A percentile compares a stretch with the other conserved stretches of the same genome.
Evolutionary conservation across 441 rosid species (phyloP).

Genomic region (Brassica hybrid): DNA sequence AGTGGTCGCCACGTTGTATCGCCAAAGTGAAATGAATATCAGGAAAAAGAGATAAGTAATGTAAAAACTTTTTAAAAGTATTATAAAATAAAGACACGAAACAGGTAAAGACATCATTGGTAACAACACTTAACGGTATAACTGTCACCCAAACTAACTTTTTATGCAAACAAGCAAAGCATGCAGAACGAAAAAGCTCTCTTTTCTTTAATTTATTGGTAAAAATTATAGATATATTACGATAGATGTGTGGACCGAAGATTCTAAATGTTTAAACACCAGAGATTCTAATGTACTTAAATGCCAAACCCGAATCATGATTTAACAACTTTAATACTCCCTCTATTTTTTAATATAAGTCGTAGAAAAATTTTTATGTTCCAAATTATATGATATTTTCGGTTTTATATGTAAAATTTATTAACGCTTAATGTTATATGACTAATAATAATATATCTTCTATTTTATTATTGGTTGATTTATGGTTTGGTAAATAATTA

Average conservation of each 20-base stretch:
- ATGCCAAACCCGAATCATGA: background rate
- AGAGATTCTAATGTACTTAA: constrained; percentile 1
- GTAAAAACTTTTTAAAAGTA: constrained; percentile 12
- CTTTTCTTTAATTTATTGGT: constrained; percentile 19
- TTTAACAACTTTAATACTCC: too few relatives aligned
- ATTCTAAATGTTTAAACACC: constrained; percentile 20
- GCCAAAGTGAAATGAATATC: constrained; percentile 14
- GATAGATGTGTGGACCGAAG: constrained; percentile 14
- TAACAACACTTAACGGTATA: constrained; percentile 36
- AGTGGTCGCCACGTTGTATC: constrained; percentile 43
- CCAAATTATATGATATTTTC: too few relatives aligned
- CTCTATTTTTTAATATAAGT: too few relatives aligned
- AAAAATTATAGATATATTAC: background rate
- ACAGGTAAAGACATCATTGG: constrained; percentile 30
- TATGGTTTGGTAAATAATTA: too few relatives aligned
- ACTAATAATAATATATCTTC: too few relatives aligned
- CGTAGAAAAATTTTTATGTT: too few relatives aligned
- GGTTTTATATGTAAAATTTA: too few relatives aligned
- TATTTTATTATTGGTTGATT: too few relatives aligned
- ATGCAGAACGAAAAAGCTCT: constrained; percentile 36
- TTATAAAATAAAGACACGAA: constrained; percentile 6
- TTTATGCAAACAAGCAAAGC: constrained; percentile 38
- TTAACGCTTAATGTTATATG: too few relatives aligned
- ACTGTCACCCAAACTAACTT: constrained; percentile 42
- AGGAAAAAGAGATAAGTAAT: constrained; percentile 13